phyloP scores from a whole-genome alignment of 2,329 filamentous ascomycete genomes.

The Geosmithia flava region DNA sequence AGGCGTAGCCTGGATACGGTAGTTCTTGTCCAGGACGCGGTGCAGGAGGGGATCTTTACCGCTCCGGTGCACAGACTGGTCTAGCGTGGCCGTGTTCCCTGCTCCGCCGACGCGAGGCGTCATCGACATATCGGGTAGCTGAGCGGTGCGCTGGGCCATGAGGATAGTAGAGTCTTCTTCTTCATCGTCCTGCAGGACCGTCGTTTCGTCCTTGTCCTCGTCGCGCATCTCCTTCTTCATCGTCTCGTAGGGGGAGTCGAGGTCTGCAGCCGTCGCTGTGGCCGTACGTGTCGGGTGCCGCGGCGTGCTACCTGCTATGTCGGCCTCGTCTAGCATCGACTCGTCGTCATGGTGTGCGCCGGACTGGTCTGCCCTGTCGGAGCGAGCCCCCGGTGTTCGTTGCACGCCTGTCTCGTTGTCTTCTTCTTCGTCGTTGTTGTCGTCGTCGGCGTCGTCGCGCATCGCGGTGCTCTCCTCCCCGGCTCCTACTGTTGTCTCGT shows the following conservation, averaged over 20 bases:
- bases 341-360: conserved; percentile 24
- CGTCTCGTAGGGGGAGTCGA: conserved; percentile 66
- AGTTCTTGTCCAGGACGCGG: conserved; percentile 88
- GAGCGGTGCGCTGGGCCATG: conserved; percentile 38
- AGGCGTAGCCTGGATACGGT: conserved; percentile 85
- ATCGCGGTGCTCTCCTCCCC: conserved; percentile 40
- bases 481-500: conserved; percentile 40
- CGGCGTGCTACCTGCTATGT: conserved; percentile 56
- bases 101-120: conserved; percentile 36
- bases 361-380: conserved; percentile 4
- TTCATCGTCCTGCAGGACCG: conserved; percentile 17
- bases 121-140: conserved; percentile 50
- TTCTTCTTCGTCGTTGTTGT: conserved; percentile 35
- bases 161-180: conserved; percentile 31
- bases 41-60: conserved; percentile 70
- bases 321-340: conserved; percentile 54
- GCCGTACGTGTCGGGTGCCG: conserved; percentile 40
- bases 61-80: conserved; percentile 21
- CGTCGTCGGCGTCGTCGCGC: conserved; percentile 39
- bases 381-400: conserved; percentile 15
- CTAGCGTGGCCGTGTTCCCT: conserved; percentile 17
- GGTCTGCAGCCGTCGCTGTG: conserved; percentile 45
- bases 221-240: conserved; percentile 54
- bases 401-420: conserved; percentile 26
- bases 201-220: conserved; percentile 23